phyloP scores from a whole-genome alignment of 2,329 filamentous ascomycete species.

The Monilinia aucupariae region DNA sequence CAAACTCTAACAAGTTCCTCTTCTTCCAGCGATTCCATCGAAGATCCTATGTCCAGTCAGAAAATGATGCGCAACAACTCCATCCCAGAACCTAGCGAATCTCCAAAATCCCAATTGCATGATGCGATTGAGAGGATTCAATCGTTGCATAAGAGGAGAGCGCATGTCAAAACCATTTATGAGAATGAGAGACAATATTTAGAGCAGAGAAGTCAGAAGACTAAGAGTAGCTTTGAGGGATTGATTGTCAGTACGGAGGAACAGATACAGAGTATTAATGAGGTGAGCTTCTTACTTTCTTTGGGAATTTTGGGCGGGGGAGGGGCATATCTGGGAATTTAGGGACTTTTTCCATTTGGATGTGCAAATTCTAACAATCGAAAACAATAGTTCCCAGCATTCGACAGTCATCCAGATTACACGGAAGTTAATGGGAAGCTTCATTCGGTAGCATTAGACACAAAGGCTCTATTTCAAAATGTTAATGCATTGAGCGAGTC shows the following conservation, averaged over 20 bases:
- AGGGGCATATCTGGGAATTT: background rate
- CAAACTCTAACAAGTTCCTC: conserved; percentile 6
- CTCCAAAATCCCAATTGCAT: conserved; percentile 13
- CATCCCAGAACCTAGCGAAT: conserved; percentile 13
- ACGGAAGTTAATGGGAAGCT: conserved; percentile 16
- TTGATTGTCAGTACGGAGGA: conserved; percentile 18
- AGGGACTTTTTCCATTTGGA: background rate
- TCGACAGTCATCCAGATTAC: conserved; percentile 18
- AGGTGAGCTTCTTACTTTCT: conserved; percentile 1
- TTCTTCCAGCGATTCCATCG: conserved; percentile 6
- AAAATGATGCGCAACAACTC: conserved; percentile 10
- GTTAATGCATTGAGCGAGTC: conserved; percentile 14
- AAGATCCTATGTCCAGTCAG: conserved; percentile 8
- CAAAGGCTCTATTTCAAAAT: conserved; percentile 17
- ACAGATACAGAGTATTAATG: conserved; percentile 18
- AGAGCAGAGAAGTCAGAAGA: conserved; percentile 15
- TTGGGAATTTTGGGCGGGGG: background rate
- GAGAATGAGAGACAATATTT: conserved; percentile 16
- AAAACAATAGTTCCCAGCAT: conserved; percentile 13
- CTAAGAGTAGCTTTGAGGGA: conserved; percentile 14
- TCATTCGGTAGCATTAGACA: conserved; percentile 12
- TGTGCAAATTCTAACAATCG: background rate
- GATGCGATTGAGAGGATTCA: conserved; percentile 16
- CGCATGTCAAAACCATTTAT: conserved; percentile 13
- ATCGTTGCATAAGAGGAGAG: conserved; percentile 11